phyloP scores from a whole-genome alignment of 768 basidiomycete species.

The Lactifluus echinatus region DNA sequence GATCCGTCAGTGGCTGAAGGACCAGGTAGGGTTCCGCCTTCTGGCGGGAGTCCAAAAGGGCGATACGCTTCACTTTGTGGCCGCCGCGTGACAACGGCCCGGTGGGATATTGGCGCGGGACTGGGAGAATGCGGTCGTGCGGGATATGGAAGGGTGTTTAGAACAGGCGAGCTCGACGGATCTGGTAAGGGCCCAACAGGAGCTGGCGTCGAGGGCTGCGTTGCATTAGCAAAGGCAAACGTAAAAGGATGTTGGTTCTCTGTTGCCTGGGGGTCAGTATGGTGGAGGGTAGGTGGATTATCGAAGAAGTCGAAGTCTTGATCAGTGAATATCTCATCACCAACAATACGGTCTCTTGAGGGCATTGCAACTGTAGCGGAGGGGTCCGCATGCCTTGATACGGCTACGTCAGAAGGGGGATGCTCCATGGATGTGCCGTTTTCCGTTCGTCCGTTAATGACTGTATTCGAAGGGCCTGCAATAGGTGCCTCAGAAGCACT shows the following conservation, averaged over 20 bases:
- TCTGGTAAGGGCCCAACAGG: conserved; percentile 7
- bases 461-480: conserved; percentile 11
- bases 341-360: conserved; percentile 1
- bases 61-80: conserved; percentile 14
- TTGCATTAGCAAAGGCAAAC: conserved; percentile 16
- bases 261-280: conserved; percentile 2
- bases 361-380: background rate
- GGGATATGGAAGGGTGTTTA: conserved; percentile 16
- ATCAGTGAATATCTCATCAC: conserved; percentile 21
- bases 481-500: conserved; percentile 18
- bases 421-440: background rate
- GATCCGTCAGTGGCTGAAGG: conserved; percentile 9
- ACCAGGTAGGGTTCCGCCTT: conserved; percentile 8
- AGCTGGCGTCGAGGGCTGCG: conserved; percentile 10
- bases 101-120: conserved; percentile 14
- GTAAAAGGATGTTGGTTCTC: conserved; percentile 19
- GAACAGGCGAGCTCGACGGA: conserved; percentile 6
- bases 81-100: conserved; percentile 1
- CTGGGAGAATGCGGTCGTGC: conserved; percentile 20
- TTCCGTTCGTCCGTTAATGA: background rate
- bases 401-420: background rate
- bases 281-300: conserved; percentile 13
- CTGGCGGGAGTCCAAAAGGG: conserved; percentile 15
- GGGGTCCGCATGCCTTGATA: background rate
- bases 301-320: conserved; percentile 22